Evolutionary conservation across 495 filamentous ascomycete genomes (phyloP).

Genomic region (Lophiostoma macrostomum): DNA sequence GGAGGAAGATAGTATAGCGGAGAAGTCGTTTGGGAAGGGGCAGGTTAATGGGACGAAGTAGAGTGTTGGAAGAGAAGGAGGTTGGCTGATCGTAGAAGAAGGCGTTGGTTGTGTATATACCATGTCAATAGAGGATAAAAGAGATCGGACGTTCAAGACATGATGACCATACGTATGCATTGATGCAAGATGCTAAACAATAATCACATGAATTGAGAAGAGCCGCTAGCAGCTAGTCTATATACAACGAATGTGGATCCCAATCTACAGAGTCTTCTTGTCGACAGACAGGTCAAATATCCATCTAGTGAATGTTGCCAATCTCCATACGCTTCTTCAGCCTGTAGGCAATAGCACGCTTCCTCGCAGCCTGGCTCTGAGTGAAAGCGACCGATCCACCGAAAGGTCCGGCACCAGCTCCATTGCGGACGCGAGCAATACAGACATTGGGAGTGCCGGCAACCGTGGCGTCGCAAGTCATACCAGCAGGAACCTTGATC

Average conservation of each 20-base stretch:
- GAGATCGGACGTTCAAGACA: no score
- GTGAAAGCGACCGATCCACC: slow-evolving; percentile 52
- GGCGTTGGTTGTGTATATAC: no score
- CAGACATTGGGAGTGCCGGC: slow-evolving; percentile 55
- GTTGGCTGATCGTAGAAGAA: no score
- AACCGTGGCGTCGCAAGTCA: slow-evolving; percentile 56
- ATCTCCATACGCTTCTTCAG: slow-evolving; percentile 34
- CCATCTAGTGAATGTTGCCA: not conserved
- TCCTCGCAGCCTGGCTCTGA: slow-evolving; percentile 30
- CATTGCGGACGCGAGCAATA: slow-evolving; percentile 56
- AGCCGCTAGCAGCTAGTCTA: no score
- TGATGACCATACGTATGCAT: no score
- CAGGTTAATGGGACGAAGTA: slow-evolving; percentile 2
- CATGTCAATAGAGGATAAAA: no score
- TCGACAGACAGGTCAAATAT: no score
- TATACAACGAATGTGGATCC: no score
- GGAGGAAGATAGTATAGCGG: slow-evolving; percentile 9
- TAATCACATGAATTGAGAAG: no score
- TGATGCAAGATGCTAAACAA: no score
- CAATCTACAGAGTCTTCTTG: no score
- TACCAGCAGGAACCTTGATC: slow-evolving; percentile 59
- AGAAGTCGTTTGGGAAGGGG: slow-evolving; percentile 9
- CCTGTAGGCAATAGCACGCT: slow-evolving; percentile 35
- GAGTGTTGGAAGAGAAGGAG: not conserved
- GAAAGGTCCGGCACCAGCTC: slow-evolving; percentile 57